Percentiles rank a stretch among this genome's conserved stretches.
Evolutionary conservation across 2,329 filamentous ascomycete genomes (phyloP).

Genomic region (Colletotrichum plurivorum): DNA sequence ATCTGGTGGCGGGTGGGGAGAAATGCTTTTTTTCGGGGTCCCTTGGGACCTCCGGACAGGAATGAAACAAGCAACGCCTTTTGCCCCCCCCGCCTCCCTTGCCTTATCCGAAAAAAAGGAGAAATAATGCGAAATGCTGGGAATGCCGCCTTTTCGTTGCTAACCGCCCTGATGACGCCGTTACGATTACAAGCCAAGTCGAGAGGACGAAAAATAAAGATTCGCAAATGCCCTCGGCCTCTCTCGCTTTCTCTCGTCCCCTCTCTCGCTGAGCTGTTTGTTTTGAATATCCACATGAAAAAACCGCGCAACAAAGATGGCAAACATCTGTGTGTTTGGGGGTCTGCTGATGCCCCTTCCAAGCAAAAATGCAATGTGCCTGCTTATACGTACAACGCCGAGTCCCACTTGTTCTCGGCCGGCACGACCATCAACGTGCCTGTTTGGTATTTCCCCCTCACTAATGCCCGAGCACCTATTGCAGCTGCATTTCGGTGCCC

Average conservation of each 20-base stretch:
- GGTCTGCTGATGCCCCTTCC: constrained; percentile 36
- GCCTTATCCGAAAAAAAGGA: not conserved
- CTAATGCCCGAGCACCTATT: constrained; percentile 42
- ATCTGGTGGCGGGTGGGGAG: too few species aligned
- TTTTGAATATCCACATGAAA: constrained; percentile 33
- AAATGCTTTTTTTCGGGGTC: constrained; percentile 5
- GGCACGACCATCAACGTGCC: not conserved
- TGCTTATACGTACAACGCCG: constrained; percentile 38
- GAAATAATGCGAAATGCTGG: not conserved
- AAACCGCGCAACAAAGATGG: constrained; percentile 16
- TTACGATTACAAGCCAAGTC: constrained; percentile 1
- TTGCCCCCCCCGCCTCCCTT: not conserved
- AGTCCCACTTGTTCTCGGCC: constrained; percentile 25
- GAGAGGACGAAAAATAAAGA: not conserved
- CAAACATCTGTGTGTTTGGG: constrained; percentile 20
- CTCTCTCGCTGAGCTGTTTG: not conserved
- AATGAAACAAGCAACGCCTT: constrained; percentile 19
- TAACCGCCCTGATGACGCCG: constrained; percentile 7
- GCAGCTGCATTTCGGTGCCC: constrained; percentile 25
- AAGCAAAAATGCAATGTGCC: constrained; percentile 36
- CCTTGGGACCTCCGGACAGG: constrained; percentile 5
- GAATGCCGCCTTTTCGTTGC: constrained; percentile 13
- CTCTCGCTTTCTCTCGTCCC: too few species aligned
- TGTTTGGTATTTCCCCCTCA: not conserved
- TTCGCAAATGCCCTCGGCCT: not conserved